Evolutionary conservation across 768 basidiomycete genomes (phyloP).

Genomic region (Lactarius hatsudake): DNA sequence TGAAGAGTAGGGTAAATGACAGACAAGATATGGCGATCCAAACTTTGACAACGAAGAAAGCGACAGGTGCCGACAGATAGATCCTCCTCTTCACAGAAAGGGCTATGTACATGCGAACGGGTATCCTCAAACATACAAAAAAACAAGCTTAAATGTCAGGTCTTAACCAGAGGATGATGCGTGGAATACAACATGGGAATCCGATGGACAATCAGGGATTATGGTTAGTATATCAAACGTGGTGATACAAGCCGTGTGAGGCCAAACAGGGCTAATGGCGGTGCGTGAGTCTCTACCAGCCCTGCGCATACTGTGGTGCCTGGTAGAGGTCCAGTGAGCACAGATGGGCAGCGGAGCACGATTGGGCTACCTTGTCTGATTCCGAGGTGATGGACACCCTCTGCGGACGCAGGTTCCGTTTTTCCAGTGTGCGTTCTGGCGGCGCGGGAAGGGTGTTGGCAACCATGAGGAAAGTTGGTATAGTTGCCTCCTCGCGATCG

Average conservation of each 20-base stretch:
- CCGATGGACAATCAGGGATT: not conserved
- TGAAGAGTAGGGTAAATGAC: not conserved
- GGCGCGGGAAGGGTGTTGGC: constrained; percentile 18
- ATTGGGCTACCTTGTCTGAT: constrained; percentile 17
- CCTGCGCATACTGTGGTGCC: constrained; percentile 16
- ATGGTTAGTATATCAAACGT: constrained; percentile 9
- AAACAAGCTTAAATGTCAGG: constrained; percentile 10
- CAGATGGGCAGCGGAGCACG: not conserved
- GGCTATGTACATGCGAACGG: not conserved
- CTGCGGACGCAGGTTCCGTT: constrained; percentile 6
- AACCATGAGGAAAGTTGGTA: constrained; percentile 27
- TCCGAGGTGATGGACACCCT: constrained; percentile 20
- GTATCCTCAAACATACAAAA: not conserved
- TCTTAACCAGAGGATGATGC: not conserved
- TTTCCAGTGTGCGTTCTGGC: not conserved
- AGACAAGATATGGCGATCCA: not conserved
- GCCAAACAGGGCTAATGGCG: not conserved
- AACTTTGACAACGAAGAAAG: not conserved
- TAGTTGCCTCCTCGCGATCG: constrained; percentile 25
- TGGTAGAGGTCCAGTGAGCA: constrained; percentile 9
- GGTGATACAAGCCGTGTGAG: constrained; percentile 20
- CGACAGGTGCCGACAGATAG: not conserved
- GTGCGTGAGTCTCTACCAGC: constrained; percentile 11
- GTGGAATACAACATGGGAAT: constrained; percentile 10
- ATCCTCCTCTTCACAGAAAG: not conserved